phyloP scores from a whole-genome alignment of 192 early-diverging fungal species.

The Podila verticillata region DNA sequence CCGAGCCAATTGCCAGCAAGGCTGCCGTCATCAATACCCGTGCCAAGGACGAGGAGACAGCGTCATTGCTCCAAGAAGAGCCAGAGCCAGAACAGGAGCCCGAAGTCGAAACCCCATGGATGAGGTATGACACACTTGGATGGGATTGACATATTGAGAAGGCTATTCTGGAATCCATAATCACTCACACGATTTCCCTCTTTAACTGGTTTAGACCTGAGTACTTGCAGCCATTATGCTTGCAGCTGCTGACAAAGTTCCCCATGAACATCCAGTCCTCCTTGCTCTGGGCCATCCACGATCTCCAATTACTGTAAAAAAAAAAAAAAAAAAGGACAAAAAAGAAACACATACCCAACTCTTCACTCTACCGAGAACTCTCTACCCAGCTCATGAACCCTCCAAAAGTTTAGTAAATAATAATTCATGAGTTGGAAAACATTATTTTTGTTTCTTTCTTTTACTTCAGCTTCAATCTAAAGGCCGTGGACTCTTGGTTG shows the following conservation, averaged over 20 bases:
- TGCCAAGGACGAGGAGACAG: slow-evolving; percentile 16
- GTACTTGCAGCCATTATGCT: slow-evolving; percentile 42
- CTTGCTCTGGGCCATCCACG: slow-evolving; percentile 48
- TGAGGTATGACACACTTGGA: slow-evolving; percentile 12
- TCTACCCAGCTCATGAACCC: no score
- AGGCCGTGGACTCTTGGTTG: slow-evolving; percentile 64
- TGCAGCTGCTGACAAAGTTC: slow-evolving; percentile 48
- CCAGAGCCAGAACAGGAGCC: slow-evolving; percentile 19
- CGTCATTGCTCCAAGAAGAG: slow-evolving; percentile 18
- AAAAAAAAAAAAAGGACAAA: not conserved
- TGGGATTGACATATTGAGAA: not conserved
- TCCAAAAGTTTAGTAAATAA: no score
- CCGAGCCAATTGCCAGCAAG: slow-evolving; percentile 21
- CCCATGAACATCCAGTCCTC: slow-evolving; percentile 50
- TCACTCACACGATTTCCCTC: no score
- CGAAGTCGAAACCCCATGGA: slow-evolving; percentile 41
- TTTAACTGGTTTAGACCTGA: slow-evolving; percentile 16
- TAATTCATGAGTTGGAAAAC: no score
- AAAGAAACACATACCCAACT: slow-evolving; percentile 6
- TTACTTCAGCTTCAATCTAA: slow-evolving; percentile 58
- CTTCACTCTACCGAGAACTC: not conserved
- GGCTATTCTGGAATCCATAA: no score
- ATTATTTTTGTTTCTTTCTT: not conserved
- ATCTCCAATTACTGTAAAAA: slow-evolving; percentile 37
- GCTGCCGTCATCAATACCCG: slow-evolving; percentile 10